Percentiles rank a stretch among this genome's conserved stretches.
Conservation (phyloP, 2,329 filamentous ascomycete genomes). For the Sporothrix pallida region DNA sequence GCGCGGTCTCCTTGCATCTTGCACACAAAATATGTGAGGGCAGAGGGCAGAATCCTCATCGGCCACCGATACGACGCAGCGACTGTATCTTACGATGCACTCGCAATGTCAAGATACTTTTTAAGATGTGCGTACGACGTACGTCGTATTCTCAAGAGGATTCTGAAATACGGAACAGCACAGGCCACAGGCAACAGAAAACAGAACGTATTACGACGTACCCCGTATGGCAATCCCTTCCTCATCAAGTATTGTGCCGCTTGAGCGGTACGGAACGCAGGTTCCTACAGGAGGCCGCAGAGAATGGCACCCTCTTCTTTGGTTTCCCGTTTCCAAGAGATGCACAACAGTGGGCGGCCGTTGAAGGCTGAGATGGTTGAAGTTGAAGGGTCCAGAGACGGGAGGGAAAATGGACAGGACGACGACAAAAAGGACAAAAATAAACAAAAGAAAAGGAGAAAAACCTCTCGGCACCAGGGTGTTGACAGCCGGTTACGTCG, state of each 20-base stretch:
- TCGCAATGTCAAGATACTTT: background rate
- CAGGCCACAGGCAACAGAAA: background rate
- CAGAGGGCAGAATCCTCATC: background rate
- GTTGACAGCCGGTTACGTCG: background rate
- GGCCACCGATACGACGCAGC: background rate
- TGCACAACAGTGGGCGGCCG: background rate
- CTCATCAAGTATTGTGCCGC: constrained; percentile 1
- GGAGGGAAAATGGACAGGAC: background rate
- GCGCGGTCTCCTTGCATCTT: background rate
- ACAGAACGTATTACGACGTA: background rate
- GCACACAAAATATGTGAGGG: background rate
- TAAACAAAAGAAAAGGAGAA: too few relatives aligned
- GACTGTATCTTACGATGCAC: background rate
- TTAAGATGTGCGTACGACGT: too few relatives aligned
- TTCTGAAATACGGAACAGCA: background rate
- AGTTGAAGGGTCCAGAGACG: background rate
- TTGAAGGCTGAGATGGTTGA: too few relatives aligned
- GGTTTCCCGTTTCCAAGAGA: background rate
- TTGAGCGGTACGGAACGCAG: constrained; percentile 11
- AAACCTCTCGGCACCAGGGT: background rate
- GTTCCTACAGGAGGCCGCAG: constrained; percentile 13
- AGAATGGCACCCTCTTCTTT: constrained; percentile 11
- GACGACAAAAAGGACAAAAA: background rate
- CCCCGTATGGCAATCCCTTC: constrained; percentile 16
- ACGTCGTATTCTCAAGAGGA: too few relatives aligned